Base-by-base conservation (phyloP, 768 basidiomycete genomes). In the Leccinum barrowsii region DNA sequence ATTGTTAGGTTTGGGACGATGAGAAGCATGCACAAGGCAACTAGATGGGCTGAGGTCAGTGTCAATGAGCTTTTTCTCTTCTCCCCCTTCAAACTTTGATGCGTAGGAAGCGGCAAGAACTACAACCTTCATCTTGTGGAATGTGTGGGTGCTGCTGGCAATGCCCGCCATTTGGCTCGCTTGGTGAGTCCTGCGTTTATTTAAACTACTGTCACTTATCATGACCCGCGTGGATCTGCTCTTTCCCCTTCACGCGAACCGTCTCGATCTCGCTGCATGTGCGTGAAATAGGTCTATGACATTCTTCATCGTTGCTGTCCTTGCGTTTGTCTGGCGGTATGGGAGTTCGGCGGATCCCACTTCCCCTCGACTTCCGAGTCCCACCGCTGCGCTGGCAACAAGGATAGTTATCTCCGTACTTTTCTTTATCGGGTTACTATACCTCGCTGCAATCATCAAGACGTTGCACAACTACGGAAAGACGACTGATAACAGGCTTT, bases 1-100 rank as follows among this genome's bases (percentile, higher is more conserved):
- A 89, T 87, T 15, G 76, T 90, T n/a, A 75, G 86, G 26, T 90
- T 90, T 58, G 81, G 82, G 13, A 83, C 80, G 1, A 90, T 91
- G 89, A 78, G 81, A 46, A 86, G 78, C 60, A 87, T 89, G 83
- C 77, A 83, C 63, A 82, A 83, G 57, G 89, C 89, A 1, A 83
- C 84, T 7, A 78, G 80, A 56, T 91, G 87, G 86, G 86, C 87
- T 11, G 84, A 89, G 73, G 87, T 86, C 64, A 13, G 70, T 17
- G 10, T 44, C 22, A 34, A 52, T 48, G 3, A 1, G 1, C 11
- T 50, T 37, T 21, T 17, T 2, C n/a, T 3, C 30, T n/a, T n/a
- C 55, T 35, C 32, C 49, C 21, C 11, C 0, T 37, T 58, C 22
- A 54, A 3, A 3, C 5, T 8, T 26, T 35, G 8, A 11, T 19